phyloP scores from a whole-genome alignment of 441 rosid species.

The Manihot esculenta region DNA sequence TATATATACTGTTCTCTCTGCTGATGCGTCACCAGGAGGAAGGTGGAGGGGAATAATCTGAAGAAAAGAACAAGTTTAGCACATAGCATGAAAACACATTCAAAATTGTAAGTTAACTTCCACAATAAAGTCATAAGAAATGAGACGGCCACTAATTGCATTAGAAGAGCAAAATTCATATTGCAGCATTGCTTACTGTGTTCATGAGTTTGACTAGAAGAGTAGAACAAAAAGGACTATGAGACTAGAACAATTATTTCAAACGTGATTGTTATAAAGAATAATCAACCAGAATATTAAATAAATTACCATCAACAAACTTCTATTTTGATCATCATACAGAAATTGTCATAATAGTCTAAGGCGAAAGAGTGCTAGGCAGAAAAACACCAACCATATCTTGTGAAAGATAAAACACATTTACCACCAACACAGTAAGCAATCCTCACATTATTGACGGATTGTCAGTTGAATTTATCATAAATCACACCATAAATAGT shows the following conservation, averaged over 20 bases:
- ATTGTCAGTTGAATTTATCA: neutral
- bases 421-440: neutral
- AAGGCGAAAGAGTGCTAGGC: neutral
- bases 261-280: too few species aligned
- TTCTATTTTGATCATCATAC: neutral
- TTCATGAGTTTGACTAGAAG: neutral
- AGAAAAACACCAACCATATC: neutral
- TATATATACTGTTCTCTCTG: conserved; percentile 29
- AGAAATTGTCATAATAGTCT: neutral
- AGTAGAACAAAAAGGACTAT: neutral
- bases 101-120: neutral
- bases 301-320: neutral
- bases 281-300: neutral
- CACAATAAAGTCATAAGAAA: neutral
- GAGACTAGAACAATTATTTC: neutral
- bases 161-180: neutral
- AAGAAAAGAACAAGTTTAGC: conserved; percentile 4
- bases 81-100: neutral
- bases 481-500: neutral
- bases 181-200: neutral
- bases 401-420: neutral
- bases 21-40: conserved; percentile 31
- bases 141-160: neutral
- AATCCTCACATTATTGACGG: neutral
- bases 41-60: conserved; percentile 37